Evolutionary conservation across 176 grass and related monocot genomes (phyloP), one percentile per base, ranked within the genome.

Genomic region (Echinochloa phyllopogon): DNA sequence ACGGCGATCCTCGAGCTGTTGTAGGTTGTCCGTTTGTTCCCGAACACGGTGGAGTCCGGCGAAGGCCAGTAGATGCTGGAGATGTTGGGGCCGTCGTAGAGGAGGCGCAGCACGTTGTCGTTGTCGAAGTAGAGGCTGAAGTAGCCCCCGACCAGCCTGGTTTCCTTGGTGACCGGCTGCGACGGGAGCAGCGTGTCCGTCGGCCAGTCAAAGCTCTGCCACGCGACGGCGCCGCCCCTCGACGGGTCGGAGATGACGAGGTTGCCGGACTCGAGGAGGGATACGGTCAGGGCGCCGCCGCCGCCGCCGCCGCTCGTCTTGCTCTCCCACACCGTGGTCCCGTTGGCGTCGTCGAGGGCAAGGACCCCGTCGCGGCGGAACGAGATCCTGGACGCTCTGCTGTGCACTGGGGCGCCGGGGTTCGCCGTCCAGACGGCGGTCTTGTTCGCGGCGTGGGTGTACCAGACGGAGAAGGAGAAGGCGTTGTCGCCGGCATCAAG

Each of bases 381-480:
- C 23, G 69, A 74, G 14, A 94, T 18, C 66, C 12, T 83, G 8
- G 92, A 91, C 0, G 56, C 33, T 18, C 77, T 21, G 33, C 92
- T 86, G 55, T 91, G 91, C 38, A 94, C 89, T 3, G 74, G 75
- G 21, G 48, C 63, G 58, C 63, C 80, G 18, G 68, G 86, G 71
- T 89, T 91, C n/a, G 89, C 92, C 48, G 87, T 87, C 92, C 92
- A 94, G 64, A 87, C 83, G 55, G 85, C 67, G 18, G 92, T 82
- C 39, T 43, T 88, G 14, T 87, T 9, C 70, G 33, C 74, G 10
- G 53, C 36, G 57, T 51, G 57, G 39, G 86, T 84, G 79, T 84
- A 94, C 89, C 88, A 91, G 76, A 94, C 62, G 77, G 92, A 94
- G 61, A 94, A 94, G 73, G 73, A 36, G 85, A 89, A 93, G 38